Evolutionary conservation across 2,329 filamentous ascomycete genomes (phyloP), one percentile per base, ranked within the genome.

Genomic region (Hortaea werneckii): DNA sequence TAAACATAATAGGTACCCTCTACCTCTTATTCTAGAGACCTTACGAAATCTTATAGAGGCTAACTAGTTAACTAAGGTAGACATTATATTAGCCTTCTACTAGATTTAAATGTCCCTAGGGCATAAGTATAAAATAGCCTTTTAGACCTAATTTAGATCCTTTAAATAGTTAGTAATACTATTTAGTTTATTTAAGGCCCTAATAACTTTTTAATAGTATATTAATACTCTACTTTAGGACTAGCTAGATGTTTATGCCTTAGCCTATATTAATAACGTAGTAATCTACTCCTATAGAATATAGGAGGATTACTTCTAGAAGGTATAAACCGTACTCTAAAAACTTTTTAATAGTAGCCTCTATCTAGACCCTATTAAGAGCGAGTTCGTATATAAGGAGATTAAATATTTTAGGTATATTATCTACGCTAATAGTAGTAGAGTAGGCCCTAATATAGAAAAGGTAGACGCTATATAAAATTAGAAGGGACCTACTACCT

Each of bases 371-470:
- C 30, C 13, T 11, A 35, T 11, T 29, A 46, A 46, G 34, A 46
- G 44, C 39, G 30, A 46, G 34, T 46, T 46, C 13, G 6, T 27
- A 2, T 29, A 38, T 20, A 42, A 46, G 44, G 32, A 30, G 27
- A 42, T 42, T 46, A 42, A 46, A 32, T 46, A 42, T 13, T 20
- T 45, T 27, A 26, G 29, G 27, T 45, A 35, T 41, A 45, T 41
- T 11, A 32, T 45, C 3, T 49, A 41, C 46, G 37, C 42, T 28
- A 35, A 50, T 43, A 37, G 12, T 27, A 29, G 45, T 37, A 29
- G 37, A 54, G 4, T 50, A 54, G 20, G 54, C 54, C n/a, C 40
- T 57, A 10, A 42, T 30, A 3, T 5, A 8, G 8, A 42, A 13
- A 42, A 42, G 41, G 5, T 42, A 20, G 8, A 35, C 6, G 20